A percentile compares a stretch with the other conserved stretches of the same genome.
Conservation (phyloP, 108 stramenopile genomes). For the Schizochytrium sp. region DNA sequence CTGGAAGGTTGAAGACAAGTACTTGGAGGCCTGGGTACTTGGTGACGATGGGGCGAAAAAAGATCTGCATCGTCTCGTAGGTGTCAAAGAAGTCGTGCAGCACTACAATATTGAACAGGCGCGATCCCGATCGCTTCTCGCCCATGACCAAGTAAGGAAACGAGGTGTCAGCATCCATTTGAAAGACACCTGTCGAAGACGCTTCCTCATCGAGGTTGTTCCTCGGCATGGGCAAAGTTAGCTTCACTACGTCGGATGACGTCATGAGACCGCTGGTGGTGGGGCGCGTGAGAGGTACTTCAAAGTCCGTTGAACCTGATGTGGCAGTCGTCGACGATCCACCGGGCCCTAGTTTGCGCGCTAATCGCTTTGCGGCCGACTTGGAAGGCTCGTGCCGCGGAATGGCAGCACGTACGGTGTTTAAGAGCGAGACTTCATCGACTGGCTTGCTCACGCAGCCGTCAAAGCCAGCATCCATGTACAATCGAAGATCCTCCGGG, state of each 20-base stretch:
- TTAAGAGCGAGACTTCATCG: conserved; percentile 33
- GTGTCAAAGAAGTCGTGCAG: conserved; percentile 77
- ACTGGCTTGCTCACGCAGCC: conserved; percentile 50
- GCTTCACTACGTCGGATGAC: background rate
- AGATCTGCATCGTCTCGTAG: conserved; percentile 64
- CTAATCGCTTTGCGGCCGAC: background rate
- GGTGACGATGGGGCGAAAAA: conserved; percentile 55
- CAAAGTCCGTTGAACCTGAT: background rate
- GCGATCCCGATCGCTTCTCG: background rate
- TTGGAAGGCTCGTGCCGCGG: conserved; percentile 22
- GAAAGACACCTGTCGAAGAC: conserved; percentile 20
- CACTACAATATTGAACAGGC: conserved; percentile 61
- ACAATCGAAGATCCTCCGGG: conserved; percentile 44
- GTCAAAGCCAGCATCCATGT: conserved; percentile 57
- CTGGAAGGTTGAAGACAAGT: conserved; percentile 76
- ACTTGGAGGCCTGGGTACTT: conserved; percentile 65
- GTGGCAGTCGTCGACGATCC: background rate
- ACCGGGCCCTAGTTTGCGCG: background rate
- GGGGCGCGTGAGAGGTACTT: background rate
- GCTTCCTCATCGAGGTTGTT: background rate
- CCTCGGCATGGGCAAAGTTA: background rate
- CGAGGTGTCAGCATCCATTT: conserved; percentile 46
- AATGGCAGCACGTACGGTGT: conserved; percentile 49
- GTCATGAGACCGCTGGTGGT: background rate
- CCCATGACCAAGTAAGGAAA: conserved; percentile 46